These are phyloP conservation scores for Aureobasidium zeae DNA, from an alignment of 2,329 filamentous ascomycete genomes.

Conservation along the genomic window DNA sequence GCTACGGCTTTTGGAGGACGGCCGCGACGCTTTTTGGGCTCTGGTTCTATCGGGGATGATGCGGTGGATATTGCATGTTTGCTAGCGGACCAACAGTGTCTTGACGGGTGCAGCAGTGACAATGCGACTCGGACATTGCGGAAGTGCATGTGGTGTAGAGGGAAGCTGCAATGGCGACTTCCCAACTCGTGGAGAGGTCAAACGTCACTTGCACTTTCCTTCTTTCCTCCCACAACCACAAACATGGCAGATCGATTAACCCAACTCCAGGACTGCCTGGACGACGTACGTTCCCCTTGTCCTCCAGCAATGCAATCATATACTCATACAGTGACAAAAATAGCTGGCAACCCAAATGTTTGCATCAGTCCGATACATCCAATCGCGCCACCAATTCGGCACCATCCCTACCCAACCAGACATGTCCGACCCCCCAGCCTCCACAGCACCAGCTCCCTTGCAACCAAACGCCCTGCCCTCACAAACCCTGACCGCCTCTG, in stretches of 20 bases:
- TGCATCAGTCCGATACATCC: conserved; percentile 37
- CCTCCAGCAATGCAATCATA: background rate
- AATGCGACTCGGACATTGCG: conserved; percentile 9
- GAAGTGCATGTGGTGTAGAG: conserved; percentile 6
- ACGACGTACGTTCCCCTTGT: conserved; percentile 49
- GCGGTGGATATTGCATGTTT: no score
- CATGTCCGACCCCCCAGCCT: conserved; percentile 18
- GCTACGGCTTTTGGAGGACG: conserved; percentile 8
- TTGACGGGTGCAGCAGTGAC: no score
- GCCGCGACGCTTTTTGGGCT: conserved; percentile 15
- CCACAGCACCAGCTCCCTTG: conserved; percentile 4
- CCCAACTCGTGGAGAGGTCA: background rate
- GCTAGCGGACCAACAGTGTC: no score
- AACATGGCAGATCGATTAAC: conserved; percentile 67
- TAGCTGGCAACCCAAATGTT: conserved; percentile 43
- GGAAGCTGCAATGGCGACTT: background rate
- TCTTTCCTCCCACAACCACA: background rate
- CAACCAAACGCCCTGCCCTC: conserved; percentile 14
- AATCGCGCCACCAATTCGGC: conserved; percentile 33
- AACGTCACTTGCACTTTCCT: background rate
- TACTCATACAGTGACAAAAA: conserved; percentile 4
- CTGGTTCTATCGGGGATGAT: no score
- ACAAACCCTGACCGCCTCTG: background rate
- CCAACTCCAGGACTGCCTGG: conserved; percentile 75
- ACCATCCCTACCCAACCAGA: conserved; percentile 36